Evolutionary conservation across 305 asterid species (phyloP).

Genomic region (Fraxinus greggii): DNA sequence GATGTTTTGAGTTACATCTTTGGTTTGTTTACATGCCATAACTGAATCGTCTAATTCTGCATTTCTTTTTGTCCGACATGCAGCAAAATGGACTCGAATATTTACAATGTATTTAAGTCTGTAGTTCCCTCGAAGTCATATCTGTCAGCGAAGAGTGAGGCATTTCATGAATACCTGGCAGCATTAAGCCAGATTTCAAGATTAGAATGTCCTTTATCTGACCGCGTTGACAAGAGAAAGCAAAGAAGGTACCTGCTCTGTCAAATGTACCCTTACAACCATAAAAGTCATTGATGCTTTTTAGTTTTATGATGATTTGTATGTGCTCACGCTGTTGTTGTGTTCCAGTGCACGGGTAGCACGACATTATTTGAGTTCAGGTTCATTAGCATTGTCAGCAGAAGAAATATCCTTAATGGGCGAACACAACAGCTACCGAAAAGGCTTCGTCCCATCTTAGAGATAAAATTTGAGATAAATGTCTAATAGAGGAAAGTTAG

Average conservation of each 20-base stretch:
- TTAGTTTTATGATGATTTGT: not conserved
- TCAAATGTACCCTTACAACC: constrained; percentile 5
- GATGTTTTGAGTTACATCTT: not conserved
- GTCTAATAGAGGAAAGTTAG: constrained; percentile 5
- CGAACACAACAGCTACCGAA: constrained; percentile 40
- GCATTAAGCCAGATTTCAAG: constrained; percentile 82
- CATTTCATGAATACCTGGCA: constrained; percentile 75
- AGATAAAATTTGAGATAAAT: constrained; percentile 19
- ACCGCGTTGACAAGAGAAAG: constrained; percentile 30
- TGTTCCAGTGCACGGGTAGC: constrained; percentile 55
- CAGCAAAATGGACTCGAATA: constrained; percentile 46
- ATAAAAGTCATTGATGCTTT: not conserved
- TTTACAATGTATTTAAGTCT: constrained; percentile 45
- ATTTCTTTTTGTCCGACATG: constrained; percentile 20
- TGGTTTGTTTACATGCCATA: constrained; percentile 9
- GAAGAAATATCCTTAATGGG: constrained; percentile 65
- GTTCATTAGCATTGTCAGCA: constrained; percentile 54
- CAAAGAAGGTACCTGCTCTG: constrained; percentile 58
- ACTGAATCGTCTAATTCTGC: constrained; percentile 13
- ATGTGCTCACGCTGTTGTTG: constrained; percentile 18
- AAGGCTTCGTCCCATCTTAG: constrained; percentile 26
- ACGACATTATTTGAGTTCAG: constrained; percentile 72
- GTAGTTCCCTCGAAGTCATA: constrained; percentile 61
- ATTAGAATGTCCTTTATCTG: constrained; percentile 56
- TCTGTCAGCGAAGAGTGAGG: constrained; percentile 54